Percentiles rank a stretch among this genome's conserved stretches.
phyloP scores from a whole-genome alignment of 2,329 filamentous ascomycete genomes.

The Colletotrichum limetticola region DNA sequence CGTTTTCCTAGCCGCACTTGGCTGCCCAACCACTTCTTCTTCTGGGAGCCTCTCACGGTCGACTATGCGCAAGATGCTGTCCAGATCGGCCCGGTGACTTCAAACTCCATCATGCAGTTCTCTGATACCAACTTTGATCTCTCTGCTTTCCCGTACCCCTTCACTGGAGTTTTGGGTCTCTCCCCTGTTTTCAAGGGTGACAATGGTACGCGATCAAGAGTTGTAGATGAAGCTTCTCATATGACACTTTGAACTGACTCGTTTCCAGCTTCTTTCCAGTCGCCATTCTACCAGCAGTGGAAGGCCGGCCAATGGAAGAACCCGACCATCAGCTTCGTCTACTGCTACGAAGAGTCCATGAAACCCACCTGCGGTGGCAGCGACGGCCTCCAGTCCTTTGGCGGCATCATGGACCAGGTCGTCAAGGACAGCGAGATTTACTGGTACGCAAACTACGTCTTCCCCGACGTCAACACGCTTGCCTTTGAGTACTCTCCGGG shows the following conservation, averaged over 20 bases:
- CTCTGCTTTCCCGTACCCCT: conserved; percentile 26
- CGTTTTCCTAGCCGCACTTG: conserved; percentile 31
- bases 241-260: conserved; percentile 14
- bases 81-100: conserved; percentile 28
- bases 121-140: conserved; percentile 34
- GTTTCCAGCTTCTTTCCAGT: conserved; percentile 20
- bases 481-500: conserved; percentile 35
- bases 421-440: conserved; percentile 42
- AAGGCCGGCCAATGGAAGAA: conserved; percentile 31
- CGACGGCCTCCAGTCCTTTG: conserved; percentile 37
- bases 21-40: conserved; percentile 38
- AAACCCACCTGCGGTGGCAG: conserved; percentile 34
- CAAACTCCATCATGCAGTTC: conserved; percentile 28
- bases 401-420: conserved; percentile 33
- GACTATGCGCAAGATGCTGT: conserved; percentile 33
- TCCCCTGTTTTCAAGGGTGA: conserved; percentile 33
- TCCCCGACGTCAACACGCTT: conserved; percentile 36
- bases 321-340: conserved; percentile 33
- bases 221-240: neutral
- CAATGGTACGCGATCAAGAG: neutral
- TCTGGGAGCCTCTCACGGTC: conserved; percentile 29
- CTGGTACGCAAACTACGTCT: conserved; percentile 41
- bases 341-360: conserved; percentile 31
- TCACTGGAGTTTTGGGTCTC: conserved; percentile 33
- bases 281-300: conserved; percentile 37